Conservation (phyloP, 192 early-diverging fungal genomes). For the Spinellus fusiger region DNA sequence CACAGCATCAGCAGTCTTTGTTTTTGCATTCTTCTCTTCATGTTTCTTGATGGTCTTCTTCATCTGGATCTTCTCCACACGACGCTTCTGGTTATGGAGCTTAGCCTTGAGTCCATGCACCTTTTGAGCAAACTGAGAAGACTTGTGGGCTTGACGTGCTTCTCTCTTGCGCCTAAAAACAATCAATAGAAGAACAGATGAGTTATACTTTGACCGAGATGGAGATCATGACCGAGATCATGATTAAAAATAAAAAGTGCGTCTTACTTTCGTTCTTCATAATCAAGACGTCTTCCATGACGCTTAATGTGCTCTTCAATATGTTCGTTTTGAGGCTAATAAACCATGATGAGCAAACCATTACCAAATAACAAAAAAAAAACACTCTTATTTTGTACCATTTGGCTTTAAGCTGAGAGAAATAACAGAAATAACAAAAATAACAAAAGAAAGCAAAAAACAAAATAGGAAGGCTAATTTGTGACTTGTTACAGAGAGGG, state of each 20-base stretch:
- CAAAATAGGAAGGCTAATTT: background rate
- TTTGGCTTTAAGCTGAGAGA: background rate
- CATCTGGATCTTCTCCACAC: constrained; percentile 98
- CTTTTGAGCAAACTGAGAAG: constrained; percentile 90
- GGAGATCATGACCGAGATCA: background rate
- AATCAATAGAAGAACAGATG: background rate
- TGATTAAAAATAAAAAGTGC: background rate
- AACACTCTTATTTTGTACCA: background rate
- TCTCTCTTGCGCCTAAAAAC: constrained; percentile 81
- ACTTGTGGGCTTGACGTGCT: constrained; percentile 90
- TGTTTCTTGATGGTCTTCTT: constrained; percentile 99
- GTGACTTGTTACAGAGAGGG: constrained; percentile 36
- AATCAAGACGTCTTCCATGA: constrained; percentile 92
- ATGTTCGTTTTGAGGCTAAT: constrained; percentile 89
- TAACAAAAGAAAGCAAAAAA: background rate
- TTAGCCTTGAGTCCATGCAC: constrained; percentile 97
- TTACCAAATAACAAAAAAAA: background rate
- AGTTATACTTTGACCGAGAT: background rate
- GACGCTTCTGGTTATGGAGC: constrained; percentile 97
- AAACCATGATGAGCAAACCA: background rate
- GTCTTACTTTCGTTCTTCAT: constrained; percentile 88
- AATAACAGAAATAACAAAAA: background rate
- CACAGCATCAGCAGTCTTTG: constrained; percentile 85
- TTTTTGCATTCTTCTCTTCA: constrained; percentile 94
- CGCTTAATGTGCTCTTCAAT: constrained; percentile 97